Evolutionary conservation across 768 basidiomycete genomes (phyloP).

Genomic region (Candolleomyces eurysporus): DNA sequence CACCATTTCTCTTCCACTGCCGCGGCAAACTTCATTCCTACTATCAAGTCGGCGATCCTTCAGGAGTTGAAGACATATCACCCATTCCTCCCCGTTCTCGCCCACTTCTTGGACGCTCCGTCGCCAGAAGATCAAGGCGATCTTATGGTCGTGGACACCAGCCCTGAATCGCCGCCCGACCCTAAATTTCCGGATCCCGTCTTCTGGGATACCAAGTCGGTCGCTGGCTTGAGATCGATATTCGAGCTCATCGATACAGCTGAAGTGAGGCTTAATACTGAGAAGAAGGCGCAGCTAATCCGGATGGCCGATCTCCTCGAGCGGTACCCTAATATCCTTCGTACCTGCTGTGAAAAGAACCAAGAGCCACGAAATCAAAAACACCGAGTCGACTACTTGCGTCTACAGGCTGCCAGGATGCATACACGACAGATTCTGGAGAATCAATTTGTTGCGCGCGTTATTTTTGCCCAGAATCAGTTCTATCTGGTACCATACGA

Average conservation of each 20-base stretch:
- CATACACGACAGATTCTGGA: conserved; percentile 15
- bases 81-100: conserved; percentile 9
- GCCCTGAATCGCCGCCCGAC: too few relatives aligned
- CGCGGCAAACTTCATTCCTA: not conserved
- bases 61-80: conserved; percentile 14
- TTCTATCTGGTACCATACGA: conserved; percentile 25
- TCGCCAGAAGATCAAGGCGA: not conserved
- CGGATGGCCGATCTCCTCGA: conserved; percentile 18
- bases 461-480: conserved; percentile 15
- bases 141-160: not conserved
- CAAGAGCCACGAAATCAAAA: conserved; percentile 18
- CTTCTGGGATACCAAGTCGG: conserved; percentile 11
- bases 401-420: conserved; percentile 13
- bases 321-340: conserved; percentile 17
- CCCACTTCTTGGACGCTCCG: conserved; percentile 1
- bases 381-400: conserved; percentile 14
- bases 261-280: conserved; percentile 16
- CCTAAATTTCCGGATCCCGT: conserved; percentile 4
- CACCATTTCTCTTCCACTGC: not conserved
- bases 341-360: conserved; percentile 11
- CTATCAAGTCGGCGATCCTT: conserved; percentile 11
- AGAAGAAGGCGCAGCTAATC: conserved; percentile 20
- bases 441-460: conserved; percentile 10
- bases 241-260: conserved; percentile 18
- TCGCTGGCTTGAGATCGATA: conserved; percentile 8